Conservation (phyloP, 2,329 filamentous ascomycete genomes). For the Ophiognomonia clavigignenti-juglandacearum region DNA sequence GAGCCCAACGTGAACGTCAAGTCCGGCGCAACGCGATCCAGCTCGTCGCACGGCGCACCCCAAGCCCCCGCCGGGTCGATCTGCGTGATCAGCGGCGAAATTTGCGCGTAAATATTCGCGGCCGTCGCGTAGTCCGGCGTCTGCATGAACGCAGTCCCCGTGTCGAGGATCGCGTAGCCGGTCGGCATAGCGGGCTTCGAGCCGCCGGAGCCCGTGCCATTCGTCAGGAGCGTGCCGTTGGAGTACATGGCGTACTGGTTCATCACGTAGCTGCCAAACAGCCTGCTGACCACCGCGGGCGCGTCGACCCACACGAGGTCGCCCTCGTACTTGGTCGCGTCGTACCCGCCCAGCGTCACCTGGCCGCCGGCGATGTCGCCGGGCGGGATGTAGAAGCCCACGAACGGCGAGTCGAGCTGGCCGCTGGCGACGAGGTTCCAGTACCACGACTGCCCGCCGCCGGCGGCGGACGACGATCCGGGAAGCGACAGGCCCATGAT, state of each 20-base stretch:
- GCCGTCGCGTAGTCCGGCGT: conserved; percentile 25
- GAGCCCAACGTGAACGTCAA: conserved; percentile 27
- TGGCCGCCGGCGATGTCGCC: conserved; percentile 20
- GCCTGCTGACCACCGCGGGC: conserved; percentile 17
- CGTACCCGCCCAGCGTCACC: conserved; percentile 29
- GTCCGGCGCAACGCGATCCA: conserved; percentile 24
- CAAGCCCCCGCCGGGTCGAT: conserved; percentile 27
- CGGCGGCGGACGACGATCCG: conserved; percentile 1
- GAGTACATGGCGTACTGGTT: conserved; percentile 23
- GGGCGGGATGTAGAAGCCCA: conserved; percentile 24
- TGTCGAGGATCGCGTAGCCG: conserved; percentile 26
- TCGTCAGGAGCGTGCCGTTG: conserved; percentile 16
- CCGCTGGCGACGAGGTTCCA: conserved; percentile 25
- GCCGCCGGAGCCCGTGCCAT: too few species aligned
- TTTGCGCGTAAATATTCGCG: conserved; percentile 24
- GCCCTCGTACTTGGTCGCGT: conserved; percentile 25
- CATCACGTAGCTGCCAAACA: conserved; percentile 21
- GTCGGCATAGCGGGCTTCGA: conserved; percentile 10
- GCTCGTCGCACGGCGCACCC: conserved; percentile 27
- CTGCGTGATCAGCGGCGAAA: conserved; percentile 25
- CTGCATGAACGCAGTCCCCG: conserved; percentile 27
- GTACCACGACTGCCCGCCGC: too few species aligned
- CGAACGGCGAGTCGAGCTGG: conserved; percentile 22
- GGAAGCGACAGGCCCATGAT: conserved; percentile 25
- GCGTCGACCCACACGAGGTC: conserved; percentile 22